phyloP scores from a whole-genome alignment of 345 rosid genomes.

The Citrus trifoliata region DNA sequence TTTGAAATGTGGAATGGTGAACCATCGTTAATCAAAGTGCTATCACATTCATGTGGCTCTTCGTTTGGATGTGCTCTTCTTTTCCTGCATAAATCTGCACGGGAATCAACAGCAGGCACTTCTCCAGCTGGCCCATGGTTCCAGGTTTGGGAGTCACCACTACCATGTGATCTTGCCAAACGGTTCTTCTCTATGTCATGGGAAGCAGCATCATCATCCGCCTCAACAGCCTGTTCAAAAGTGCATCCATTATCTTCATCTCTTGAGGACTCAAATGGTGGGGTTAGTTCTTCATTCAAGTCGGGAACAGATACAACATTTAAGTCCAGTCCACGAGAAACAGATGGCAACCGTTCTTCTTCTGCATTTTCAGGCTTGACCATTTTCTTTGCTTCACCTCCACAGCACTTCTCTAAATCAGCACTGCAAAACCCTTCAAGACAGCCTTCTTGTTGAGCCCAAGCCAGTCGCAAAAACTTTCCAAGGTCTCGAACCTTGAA shows the following conservation, averaged over 20 bases:
- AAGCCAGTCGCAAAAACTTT: slow-evolving; percentile 57
- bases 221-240: slow-evolving; percentile 56
- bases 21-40: slow-evolving; percentile 67
- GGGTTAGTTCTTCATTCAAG: slow-evolving; percentile 84
- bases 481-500: slow-evolving; percentile 79
- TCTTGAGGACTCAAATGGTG: slow-evolving; percentile 72
- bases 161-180: slow-evolving; percentile 59
- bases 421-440: slow-evolving; percentile 63
- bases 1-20: slow-evolving; percentile 48
- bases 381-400: slow-evolving; percentile 41
- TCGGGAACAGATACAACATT: slow-evolving; percentile 87
- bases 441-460: slow-evolving; percentile 75
- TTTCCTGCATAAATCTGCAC: slow-evolving; percentile 63
- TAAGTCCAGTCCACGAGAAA: slow-evolving; percentile 65
- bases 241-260: slow-evolving; percentile 83
- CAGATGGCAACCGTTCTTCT: slow-evolving; percentile 42
- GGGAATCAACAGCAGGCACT: slow-evolving; percentile 62
- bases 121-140: slow-evolving; percentile 38
- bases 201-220: slow-evolving; percentile 72
- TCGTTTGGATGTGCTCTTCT: slow-evolving; percentile 44
- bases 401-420: slow-evolving; percentile 56
- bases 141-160: slow-evolving; percentile 56
- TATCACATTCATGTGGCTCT: slow-evolving; percentile 78
- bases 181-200: slow-evolving; percentile 54
- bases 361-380: slow-evolving; percentile 31